A percentile compares a stretch with the other conserved stretches of the same genome.
Conservation (phyloP, 306 rosid species). For the Ochetophila trinervis region DNA sequence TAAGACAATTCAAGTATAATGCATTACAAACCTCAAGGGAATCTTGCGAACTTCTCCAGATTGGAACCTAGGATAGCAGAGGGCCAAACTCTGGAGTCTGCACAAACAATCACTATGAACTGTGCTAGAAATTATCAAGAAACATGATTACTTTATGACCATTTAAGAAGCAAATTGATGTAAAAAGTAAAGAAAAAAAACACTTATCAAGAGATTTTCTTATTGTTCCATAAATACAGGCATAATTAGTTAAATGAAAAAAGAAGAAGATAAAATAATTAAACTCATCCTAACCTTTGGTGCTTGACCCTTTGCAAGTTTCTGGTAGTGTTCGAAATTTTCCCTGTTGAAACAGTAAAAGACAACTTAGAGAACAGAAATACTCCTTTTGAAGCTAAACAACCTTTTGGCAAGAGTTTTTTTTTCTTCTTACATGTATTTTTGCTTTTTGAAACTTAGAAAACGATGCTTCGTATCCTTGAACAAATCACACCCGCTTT, state of each 20-base stretch:
- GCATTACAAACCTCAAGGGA: constrained; percentile 58
- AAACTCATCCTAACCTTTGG: constrained; percentile 61
- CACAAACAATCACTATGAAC: constrained; percentile 98
- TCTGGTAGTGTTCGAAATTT: constrained; percentile 59
- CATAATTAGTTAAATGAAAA: background rate
- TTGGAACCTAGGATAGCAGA: constrained; percentile 79
- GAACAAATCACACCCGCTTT: constrained; percentile 47
- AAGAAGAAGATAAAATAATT: constrained; percentile 11
- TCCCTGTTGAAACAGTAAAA: constrained; percentile 46
- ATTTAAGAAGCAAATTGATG: constrained; percentile 11
- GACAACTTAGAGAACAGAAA: constrained; percentile 15
- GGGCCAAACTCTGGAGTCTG: constrained; percentile 97
- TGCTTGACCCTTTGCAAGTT: constrained; percentile 71
- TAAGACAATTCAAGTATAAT: constrained; percentile 20
- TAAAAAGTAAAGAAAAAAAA: background rate
- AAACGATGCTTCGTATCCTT: constrained; percentile 65
- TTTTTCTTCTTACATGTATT: constrained; percentile 59
- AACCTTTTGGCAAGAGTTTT: constrained; percentile 16
- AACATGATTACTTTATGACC: constrained; percentile 10
- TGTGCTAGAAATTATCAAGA: constrained; percentile 58
- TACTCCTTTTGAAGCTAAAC: background rate
- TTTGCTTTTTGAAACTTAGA: constrained; percentile 62
- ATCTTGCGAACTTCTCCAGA: constrained; percentile 96
- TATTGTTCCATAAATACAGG: background rate
- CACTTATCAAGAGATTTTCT: background rate